A percentile compares a stretch with the other conserved stretches of the same genome.
Evolutionary conservation across 805 yeast species (phyloP).

Genomic region (Candida coquimbonensis): DNA sequence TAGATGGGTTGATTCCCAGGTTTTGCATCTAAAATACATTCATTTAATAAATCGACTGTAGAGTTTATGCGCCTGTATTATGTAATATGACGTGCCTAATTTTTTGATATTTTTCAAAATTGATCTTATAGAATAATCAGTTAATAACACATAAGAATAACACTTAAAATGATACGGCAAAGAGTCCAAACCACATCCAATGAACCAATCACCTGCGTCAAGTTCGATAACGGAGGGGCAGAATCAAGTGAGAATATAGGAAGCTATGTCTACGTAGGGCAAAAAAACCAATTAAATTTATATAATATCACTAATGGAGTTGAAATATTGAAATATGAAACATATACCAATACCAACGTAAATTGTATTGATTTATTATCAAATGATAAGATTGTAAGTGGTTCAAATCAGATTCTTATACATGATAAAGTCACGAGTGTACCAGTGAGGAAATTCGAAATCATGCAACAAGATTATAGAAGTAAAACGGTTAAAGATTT

Average conservation of each 20-base stretch:
- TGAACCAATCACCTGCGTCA: neutral
- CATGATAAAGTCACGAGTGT: slow-evolving; percentile 9
- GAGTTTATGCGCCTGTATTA: too few relatives aligned
- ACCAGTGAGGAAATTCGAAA: slow-evolving; percentile 8
- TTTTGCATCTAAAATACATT: too few relatives aligned
- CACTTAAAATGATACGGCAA: too few relatives aligned
- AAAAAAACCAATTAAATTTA: slow-evolving; percentile 3
- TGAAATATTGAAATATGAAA: slow-evolving; percentile 2
- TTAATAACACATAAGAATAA: too few relatives aligned
- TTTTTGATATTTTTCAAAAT: too few relatives aligned
- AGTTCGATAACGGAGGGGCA: neutral
- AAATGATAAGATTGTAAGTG: slow-evolving; percentile 8
- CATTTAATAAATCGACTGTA: too few relatives aligned
- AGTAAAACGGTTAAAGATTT: slow-evolving; percentile 9
- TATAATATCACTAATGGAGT: neutral
- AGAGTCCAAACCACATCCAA: too few relatives aligned
- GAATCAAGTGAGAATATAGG: neutral
- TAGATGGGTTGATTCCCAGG: too few relatives aligned
- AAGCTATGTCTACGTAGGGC: slow-evolving; percentile 7
- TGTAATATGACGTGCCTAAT: too few relatives aligned
- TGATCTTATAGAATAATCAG: too few relatives aligned
- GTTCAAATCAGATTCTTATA: slow-evolving; percentile 11
- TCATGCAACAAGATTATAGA: slow-evolving; percentile 1
- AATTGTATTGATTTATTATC: slow-evolving; percentile 6
- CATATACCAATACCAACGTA: slow-evolving; percentile 5